Conservation (phyloP, 2,329 filamentous ascomycete genomes). For the Aspergillus fijiensis region DNA sequence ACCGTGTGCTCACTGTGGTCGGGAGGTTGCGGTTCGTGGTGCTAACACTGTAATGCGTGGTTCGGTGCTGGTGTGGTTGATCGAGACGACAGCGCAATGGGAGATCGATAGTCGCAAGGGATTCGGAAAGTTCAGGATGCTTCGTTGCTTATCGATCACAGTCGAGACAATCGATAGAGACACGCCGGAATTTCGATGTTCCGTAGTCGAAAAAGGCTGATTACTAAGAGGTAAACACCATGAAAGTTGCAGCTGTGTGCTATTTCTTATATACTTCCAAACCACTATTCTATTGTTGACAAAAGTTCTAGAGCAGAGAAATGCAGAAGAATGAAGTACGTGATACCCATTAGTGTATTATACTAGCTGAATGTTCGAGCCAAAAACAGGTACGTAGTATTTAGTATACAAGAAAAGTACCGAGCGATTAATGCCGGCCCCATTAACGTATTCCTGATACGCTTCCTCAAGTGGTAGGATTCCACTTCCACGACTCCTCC, state of each 20-base stretch:
- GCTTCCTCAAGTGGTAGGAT: neutral
- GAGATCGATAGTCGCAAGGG: neutral
- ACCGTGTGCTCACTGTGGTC: neutral
- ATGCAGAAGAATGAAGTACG: too few relatives aligned
- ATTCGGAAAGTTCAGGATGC: neutral
- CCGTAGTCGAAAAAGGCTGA: neutral
- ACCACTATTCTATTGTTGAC: too few relatives aligned
- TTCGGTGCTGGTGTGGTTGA: neutral
- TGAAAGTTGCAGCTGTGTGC: too few relatives aligned
- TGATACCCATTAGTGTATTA: too few relatives aligned
- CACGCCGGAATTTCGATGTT: neutral
- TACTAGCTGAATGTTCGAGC: neutral
- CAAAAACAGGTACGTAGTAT: neutral
- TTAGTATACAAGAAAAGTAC: neutral
- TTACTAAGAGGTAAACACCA: neutral
- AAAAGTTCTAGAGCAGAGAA: too few relatives aligned
- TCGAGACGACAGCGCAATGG: neutral
- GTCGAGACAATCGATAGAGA: neutral
- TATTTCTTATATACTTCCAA: too few relatives aligned
- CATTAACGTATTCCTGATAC: conserved; percentile 3
- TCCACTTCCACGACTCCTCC: neutral
- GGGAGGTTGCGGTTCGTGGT: neutral
- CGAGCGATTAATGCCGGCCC: neutral
- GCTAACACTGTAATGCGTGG: neutral
- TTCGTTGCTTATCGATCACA: neutral